These are phyloP conservation scores for Piromyces finnis DNA, from an alignment of 192 early-diverging fungal species.

Conservation along the genomic window DNA sequence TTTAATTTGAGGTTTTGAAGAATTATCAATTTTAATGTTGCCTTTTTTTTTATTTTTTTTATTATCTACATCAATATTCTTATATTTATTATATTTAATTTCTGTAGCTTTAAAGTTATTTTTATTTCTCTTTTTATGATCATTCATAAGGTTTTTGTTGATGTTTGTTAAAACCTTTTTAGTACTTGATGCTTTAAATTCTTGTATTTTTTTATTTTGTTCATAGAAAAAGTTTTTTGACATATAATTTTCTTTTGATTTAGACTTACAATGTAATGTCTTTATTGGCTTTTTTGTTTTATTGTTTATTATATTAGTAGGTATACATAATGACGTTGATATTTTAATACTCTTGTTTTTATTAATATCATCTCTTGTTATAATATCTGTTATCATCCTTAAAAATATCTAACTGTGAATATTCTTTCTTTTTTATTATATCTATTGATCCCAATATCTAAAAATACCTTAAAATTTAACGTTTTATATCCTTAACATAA, in stretches of 20 bases:
- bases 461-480: too few species aligned
- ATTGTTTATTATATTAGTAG: not conserved
- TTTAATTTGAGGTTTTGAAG: not conserved
- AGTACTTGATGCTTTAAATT: not conserved
- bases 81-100: not conserved
- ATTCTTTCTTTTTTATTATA: too few species aligned
- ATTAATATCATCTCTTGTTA: too few species aligned
- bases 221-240: not conserved
- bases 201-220: not conserved
- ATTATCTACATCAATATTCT: not conserved
- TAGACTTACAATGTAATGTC: too few species aligned
- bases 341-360: too few species aligned
- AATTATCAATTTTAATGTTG: not conserved
- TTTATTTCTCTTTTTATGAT: not conserved
- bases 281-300: not conserved
- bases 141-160: not conserved
- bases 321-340: too few species aligned
- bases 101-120: not conserved
- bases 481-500: too few species aligned
- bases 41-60: not conserved
- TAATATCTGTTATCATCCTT: too few species aligned
- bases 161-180: not conserved
- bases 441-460: too few species aligned
- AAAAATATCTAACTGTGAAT: too few species aligned
- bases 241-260: not conserved